phyloP scores from a whole-genome alignment of 1,139 yeast species.

The Blastobotrys capitulatus region DNA sequence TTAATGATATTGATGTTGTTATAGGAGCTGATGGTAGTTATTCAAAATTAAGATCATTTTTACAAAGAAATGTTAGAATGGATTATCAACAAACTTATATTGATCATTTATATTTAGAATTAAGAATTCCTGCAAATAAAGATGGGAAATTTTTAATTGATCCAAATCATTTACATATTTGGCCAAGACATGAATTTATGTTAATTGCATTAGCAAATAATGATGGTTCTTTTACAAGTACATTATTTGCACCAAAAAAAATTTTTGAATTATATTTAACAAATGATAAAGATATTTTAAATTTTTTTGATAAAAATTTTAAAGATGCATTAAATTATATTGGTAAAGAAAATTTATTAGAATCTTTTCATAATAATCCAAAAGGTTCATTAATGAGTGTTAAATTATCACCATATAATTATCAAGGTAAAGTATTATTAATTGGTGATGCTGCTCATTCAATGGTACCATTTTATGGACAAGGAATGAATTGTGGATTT shows the following conservation, averaged over 20 bases:
- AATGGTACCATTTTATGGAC: conserved; percentile 97
- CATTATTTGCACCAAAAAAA: conserved; percentile 82
- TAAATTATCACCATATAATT: conserved; percentile 63
- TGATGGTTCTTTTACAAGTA: conserved; percentile 85
- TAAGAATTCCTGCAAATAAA: conserved; percentile 52
- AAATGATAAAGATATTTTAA: conserved; percentile 27
- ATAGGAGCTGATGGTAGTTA: conserved; percentile 88
- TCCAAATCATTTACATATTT: conserved; percentile 79
- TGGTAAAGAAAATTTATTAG: conserved; percentile 50
- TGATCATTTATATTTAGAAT: conserved; percentile 78
- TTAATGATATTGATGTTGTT: conserved; percentile 47
- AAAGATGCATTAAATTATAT: conserved; percentile 70
- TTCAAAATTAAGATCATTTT: conserved; percentile 64
- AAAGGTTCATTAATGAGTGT: conserved; percentile 65
- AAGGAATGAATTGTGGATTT: conserved; percentile 95
- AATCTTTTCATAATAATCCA: conserved; percentile 57
- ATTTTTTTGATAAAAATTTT: conserved; percentile 57
- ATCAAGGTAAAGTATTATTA: conserved; percentile 56
- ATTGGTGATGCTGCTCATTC: conserved; percentile 95
- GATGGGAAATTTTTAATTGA: conserved; percentile 46
- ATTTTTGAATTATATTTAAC: conserved; percentile 51
- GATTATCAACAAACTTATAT: conserved; percentile 70
- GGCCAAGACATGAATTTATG: conserved; percentile 90
- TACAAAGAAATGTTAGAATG: conserved; percentile 64
- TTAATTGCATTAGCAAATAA: conserved; percentile 80